These are phyloP conservation scores for Daldinia sp. DNA, from an alignment of 2,329 filamentous ascomycete species.

Conservation along the genomic window DNA sequence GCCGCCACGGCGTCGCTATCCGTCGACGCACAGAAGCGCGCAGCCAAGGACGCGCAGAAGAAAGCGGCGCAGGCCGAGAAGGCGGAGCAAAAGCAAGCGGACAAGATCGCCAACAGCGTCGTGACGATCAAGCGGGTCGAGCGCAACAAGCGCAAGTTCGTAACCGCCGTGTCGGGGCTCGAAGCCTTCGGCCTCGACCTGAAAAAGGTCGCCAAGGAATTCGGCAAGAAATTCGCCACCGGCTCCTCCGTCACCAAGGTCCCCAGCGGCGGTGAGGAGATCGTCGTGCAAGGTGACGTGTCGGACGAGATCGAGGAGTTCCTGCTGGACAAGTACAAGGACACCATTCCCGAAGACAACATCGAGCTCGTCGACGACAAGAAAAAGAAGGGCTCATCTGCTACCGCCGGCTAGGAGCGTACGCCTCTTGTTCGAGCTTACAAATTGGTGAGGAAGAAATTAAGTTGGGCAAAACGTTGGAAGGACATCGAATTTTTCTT, in stretches of 20 bases:
- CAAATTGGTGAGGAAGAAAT: conserved; percentile 1
- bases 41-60: conserved; percentile 94
- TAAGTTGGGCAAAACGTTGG: background rate
- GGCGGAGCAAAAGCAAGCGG: conserved; percentile 81
- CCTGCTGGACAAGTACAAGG: conserved; percentile 84
- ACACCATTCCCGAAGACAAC: conserved; percentile 94
- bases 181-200: conserved; percentile 91
- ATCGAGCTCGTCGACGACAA: conserved; percentile 95
- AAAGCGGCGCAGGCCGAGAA: conserved; percentile 95
- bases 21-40: conserved; percentile 90
- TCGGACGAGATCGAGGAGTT: conserved; percentile 95
- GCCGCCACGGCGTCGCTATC: conserved; percentile 87
- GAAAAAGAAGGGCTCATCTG: conserved; percentile 69
- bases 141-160: conserved; percentile 96
- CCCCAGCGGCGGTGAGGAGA: conserved; percentile 87
- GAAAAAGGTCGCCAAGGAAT: conserved; percentile 95
- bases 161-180: conserved; percentile 89
- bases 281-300: conserved; percentile 96
- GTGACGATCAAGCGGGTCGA: conserved; percentile 96
- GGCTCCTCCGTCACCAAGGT: conserved; percentile 92
- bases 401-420: conserved; percentile 25
- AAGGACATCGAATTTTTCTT: conserved; percentile 3
- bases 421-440: conserved; percentile 3
- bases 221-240: conserved; percentile 98
- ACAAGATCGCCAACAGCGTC: conserved; percentile 82